These are phyloP conservation scores for Leptodermis oblonga DNA, from an alignment of 257 asterid genomes.

Conservation along the genomic window DNA sequence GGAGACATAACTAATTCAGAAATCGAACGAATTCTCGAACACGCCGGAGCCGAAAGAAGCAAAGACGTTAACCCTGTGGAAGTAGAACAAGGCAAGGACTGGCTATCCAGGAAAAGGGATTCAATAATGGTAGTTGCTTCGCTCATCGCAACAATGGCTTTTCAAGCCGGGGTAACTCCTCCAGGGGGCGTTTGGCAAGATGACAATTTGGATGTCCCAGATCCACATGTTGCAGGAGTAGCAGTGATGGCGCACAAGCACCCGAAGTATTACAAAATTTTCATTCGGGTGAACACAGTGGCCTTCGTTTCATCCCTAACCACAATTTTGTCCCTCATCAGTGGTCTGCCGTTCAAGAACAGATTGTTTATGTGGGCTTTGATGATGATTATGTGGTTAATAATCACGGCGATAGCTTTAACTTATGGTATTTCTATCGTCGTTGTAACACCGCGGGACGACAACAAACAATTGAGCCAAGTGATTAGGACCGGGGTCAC, in stretches of 20 bases:
- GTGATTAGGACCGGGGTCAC: background rate
- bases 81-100: background rate
- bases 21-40: background rate
- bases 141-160: constrained; percentile 17
- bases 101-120: constrained; percentile 18
- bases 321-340: constrained; percentile 47
- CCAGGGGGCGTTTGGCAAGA: constrained; percentile 27
- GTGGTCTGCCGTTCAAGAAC: constrained; percentile 47
- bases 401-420: constrained; percentile 34
- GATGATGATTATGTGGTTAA: constrained; percentile 60
- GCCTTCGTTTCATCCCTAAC: constrained; percentile 52
- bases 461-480: background rate
- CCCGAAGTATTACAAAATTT: constrained; percentile 21
- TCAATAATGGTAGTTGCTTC: constrained; percentile 14
- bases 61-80: background rate
- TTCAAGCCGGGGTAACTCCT: constrained; percentile 30
- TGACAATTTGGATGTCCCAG: background rate
- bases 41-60: background rate
- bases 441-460: background rate
- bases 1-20: background rate
- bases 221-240: constrained; percentile 37
- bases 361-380: constrained; percentile 38
- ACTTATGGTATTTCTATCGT: constrained; percentile 20
- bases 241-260: constrained; percentile 40
- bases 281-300: constrained; percentile 37